phyloP scores from a whole-genome alignment of 305 asterid species.

The Fraxinus angustifolia region DNA sequence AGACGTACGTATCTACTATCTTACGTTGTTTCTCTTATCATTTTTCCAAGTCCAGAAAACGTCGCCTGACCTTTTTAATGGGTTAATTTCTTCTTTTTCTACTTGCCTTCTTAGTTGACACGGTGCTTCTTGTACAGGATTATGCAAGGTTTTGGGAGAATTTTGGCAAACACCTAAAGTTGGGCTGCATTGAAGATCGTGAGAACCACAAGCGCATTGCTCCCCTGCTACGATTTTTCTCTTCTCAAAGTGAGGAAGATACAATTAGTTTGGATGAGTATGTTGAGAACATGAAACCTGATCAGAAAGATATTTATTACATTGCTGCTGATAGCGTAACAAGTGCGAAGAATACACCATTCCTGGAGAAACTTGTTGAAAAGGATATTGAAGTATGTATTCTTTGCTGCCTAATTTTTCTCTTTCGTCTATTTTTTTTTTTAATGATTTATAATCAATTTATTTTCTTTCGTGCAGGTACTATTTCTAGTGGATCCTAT shows the following conservation, averaged over 20 bases:
- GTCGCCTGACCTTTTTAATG: background rate
- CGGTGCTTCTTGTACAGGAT: constrained; percentile 50
- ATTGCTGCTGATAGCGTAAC: constrained; percentile 86
- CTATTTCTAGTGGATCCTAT: constrained; percentile 90
- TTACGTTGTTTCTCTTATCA: constrained; percentile 5
- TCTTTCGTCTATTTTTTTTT: background rate
- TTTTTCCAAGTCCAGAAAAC: background rate
- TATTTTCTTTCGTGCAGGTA: constrained; percentile 47
- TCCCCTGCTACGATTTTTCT: constrained; percentile 81
- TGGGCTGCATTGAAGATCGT: constrained; percentile 96
- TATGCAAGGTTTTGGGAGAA: constrained; percentile 85
- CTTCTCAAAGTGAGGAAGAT: constrained; percentile 86
- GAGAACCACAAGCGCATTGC: constrained; percentile 97
- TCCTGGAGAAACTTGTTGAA: constrained; percentile 85
- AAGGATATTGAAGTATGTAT: constrained; percentile 79
- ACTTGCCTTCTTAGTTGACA: constrained; percentile 2
- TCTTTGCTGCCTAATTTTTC: constrained; percentile 15
- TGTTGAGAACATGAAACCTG: constrained; percentile 85
- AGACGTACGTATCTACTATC: constrained; percentile 47
- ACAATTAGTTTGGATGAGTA: constrained; percentile 92
- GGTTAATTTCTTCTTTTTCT: background rate
- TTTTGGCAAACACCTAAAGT: constrained; percentile 79
- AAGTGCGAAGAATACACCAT: constrained; percentile 90
- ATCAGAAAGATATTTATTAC: constrained; percentile 81
- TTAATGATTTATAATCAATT: background rate